These are phyloP conservation scores for Parietaria judaica DNA, from an alignment of 306 rosid species.

Conservation along the genomic window DNA sequence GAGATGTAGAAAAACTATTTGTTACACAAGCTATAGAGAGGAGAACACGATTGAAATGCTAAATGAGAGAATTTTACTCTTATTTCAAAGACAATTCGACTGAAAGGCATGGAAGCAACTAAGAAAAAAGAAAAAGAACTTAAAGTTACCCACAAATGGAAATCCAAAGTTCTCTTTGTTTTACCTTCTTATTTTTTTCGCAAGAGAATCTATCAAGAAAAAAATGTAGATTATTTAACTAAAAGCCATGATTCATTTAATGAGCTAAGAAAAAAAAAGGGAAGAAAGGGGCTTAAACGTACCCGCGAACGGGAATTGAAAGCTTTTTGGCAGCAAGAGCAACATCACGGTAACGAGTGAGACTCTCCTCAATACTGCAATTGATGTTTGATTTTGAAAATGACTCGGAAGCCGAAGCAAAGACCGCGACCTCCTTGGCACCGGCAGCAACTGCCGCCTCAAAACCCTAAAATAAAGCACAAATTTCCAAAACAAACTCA, in stretches of 20 bases:
- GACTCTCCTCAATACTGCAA: constrained; percentile 73
- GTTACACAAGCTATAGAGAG: no score
- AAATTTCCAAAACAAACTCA: constrained; percentile 9
- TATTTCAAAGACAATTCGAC: no score
- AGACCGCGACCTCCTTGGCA: constrained; percentile 87
- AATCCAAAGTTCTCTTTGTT: background rate
- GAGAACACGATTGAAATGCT: no score
- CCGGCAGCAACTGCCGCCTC: constrained; percentile 89
- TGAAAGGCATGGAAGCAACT: no score
- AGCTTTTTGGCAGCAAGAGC: constrained; percentile 60
- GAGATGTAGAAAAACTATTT: no score
- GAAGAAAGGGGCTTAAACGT: constrained; percentile 1
- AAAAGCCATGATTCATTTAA: no score
- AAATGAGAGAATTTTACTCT: no score
- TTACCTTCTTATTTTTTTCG: no score
- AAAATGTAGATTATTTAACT: no score
- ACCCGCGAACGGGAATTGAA: constrained; percentile 89
- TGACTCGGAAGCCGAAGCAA: constrained; percentile 89
- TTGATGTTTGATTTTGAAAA: constrained; percentile 80
- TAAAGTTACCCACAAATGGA: background rate
- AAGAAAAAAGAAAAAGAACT: background rate
- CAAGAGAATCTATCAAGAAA: no score
- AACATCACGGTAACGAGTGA: constrained; percentile 53
- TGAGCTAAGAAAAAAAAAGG: background rate
- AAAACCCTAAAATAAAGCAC: constrained; percentile 48